Base-by-base conservation (phyloP, 228 moss, liverwort and hornwort species). In the Sphagnum magellanicum region DNA sequence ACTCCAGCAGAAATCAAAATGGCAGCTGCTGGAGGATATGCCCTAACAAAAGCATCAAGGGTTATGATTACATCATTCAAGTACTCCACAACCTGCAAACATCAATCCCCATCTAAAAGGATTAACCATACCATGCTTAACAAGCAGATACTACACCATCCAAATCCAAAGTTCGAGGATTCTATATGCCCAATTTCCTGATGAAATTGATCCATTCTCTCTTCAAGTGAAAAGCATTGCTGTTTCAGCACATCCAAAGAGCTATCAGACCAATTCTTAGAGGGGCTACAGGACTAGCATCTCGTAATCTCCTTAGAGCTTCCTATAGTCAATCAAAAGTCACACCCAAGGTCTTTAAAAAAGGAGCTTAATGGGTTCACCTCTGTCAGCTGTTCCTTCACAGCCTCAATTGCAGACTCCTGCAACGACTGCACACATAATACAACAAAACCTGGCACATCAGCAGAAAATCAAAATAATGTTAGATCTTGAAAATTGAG, bases 61-160 rank as follows among this genome's bases (percentile, higher is more conserved):
- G 98, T 91, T 66, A 90, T 79, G 49, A 88, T 76, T 52, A 89
- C 87, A 83, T 98, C 98, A 72, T 82, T 89, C 81, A 98, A 76
- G 73, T 85, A 98, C 69, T 92, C 94, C 78, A 94, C 76, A 67
- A 97, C 84, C 96, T 97, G 84, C 80, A 61, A 63, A 65, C 77
- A 60, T 53, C 61, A 55, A 55, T 55, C 8, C 12, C 55, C 55
- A 4, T 55, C 2, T 32, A 32, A 32, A 32, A 32, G 32, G 32
- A 32, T 32, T 32, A 32, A 32, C 32, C 32, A 32, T 32, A 32
- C 32, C 32, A 32, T 32, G 32, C 32, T 32, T 3, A 32, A 32
- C 32, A 32, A 3, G 3, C 32, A 32, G 32, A 32, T 32, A 32
- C 32, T 32, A 32, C 32, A 32, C 32, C 32, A 32, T 32, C 32